A percentile compares a stretch with the other conserved stretches of the same genome.
Evolutionary conservation across 164 flowering plant species (phyloP).

Genomic region (Stephania cephalantha): DNA sequence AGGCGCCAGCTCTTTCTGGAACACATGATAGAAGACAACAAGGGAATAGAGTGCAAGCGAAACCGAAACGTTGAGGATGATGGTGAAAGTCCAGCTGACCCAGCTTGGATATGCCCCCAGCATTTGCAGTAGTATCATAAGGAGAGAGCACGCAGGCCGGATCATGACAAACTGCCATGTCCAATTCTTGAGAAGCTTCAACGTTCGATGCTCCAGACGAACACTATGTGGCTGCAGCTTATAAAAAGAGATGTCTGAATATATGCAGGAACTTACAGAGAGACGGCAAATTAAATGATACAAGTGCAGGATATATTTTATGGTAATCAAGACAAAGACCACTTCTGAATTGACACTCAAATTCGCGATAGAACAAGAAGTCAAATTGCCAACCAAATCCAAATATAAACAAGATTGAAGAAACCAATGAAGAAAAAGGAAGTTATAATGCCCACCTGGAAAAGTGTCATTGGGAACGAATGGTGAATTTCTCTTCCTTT

Average conservation of each 20-base stretch:
- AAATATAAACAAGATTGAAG: neutral
- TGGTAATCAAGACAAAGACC: neutral
- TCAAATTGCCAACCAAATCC: neutral
- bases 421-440: neutral
- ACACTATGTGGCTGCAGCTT: conserved; percentile 74
- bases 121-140: conserved; percentile 76
- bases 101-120: conserved; percentile 74
- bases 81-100: conserved; percentile 90
- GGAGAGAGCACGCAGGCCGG: conserved; percentile 77
- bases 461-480: conserved; percentile 88
- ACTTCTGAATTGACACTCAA: neutral
- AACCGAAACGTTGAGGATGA: conserved; percentile 79
- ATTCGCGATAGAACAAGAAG: neutral
- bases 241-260: conserved; percentile 8
- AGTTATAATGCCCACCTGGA: conserved; percentile 47
- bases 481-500: conserved; percentile 95
- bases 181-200: conserved; percentile 81
- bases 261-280: neutral
- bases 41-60: conserved; percentile 88
- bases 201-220: conserved; percentile 50
- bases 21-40: conserved; percentile 80
- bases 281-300: neutral
- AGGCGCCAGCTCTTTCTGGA: conserved; percentile 86
- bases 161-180: conserved; percentile 97
- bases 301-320: neutral